Conservation (phyloP, 2,329 filamentous ascomycete species). For the Hypoxylon sp. region DNA sequence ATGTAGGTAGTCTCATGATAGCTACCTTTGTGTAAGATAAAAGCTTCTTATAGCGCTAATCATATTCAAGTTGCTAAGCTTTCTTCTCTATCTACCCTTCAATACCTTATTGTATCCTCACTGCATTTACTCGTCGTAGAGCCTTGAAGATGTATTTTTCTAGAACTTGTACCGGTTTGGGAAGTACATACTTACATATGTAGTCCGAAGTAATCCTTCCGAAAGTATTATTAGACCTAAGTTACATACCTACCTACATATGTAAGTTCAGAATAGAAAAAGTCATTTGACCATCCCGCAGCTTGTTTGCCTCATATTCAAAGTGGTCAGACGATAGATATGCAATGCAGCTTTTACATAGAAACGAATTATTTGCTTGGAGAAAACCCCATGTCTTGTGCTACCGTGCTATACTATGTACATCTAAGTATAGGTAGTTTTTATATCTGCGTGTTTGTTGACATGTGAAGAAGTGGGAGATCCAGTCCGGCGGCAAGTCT, state of each 20-base stretch:
- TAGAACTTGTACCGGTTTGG: slow-evolving; percentile 14
- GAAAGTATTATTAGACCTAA: slow-evolving; percentile 9
- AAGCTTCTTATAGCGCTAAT: slow-evolving; percentile 7
- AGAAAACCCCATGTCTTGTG: slow-evolving; percentile 11
- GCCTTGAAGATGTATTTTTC: slow-evolving; percentile 11
- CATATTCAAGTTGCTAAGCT: neutral
- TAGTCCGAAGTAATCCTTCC: slow-evolving; percentile 17
- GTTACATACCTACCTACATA: neutral
- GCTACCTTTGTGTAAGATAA: neutral
- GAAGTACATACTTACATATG: neutral
- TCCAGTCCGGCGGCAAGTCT: slow-evolving; percentile 26
- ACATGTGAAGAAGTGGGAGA: slow-evolving; percentile 42
- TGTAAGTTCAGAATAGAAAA: slow-evolving; percentile 8
- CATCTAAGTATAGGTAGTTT: slow-evolving; percentile 1
- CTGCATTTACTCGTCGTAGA: slow-evolving; percentile 5
- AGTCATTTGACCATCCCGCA: slow-evolving; percentile 30
- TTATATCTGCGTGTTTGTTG: slow-evolving; percentile 25
- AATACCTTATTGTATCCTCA: neutral
- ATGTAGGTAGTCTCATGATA: too few relatives aligned
- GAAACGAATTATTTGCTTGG: slow-evolving; percentile 13
- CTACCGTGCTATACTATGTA: slow-evolving; percentile 14
- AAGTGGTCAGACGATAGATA: slow-evolving; percentile 33
- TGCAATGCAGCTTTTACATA: slow-evolving; percentile 25
- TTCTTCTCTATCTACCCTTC: neutral
- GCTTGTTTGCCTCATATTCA: slow-evolving; percentile 36